Evolutionary conservation across 2,329 filamentous ascomycete species (phyloP), one percentile per base, ranked within the genome.

Genomic region (Aureobasidium sp.): DNA sequence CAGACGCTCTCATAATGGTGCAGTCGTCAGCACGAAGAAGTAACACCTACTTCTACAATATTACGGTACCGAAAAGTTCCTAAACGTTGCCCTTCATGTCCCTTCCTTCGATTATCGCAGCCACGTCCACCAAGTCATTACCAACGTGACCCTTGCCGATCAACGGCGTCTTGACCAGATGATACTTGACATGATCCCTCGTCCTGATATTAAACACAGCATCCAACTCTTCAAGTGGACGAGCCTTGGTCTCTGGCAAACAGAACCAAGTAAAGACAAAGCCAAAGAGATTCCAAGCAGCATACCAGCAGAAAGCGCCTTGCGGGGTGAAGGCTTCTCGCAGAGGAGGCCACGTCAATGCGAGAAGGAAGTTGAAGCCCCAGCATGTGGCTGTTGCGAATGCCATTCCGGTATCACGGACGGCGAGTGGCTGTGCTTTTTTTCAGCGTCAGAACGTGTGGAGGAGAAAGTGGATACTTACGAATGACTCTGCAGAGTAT

Each of bases 261-360:
- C 79, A 79, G 41, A 69, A 66, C 45, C 80, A 63, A 71, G 77
- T 65, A 69, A 75, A 73, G 65, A 78, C 71, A 70, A 82, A 60
- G 17, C 80, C 81, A 49, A 84, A 76, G 22, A 83, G 65, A 68
- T 83, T 84, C 75, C 81, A 82, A 0, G 73, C 79, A 0, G 81
- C 82, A 68, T 85, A 85, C 77, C 81, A 84, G 11, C 77, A 77
- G 65, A 84, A 83, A 0, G 77, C 81, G 5, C 81, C 81, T 48
- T 80, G 78, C 0, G 74, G 70, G 0, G 73, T 78, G 62, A 82
- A 81, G 0, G 78, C 76, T 0, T 71, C 70, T 5, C 76, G 71
- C 4, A 83, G 68, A 0, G 76, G 75, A 0, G 79, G 80, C 79
- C 80, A 84, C 1, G n/a, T 75, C 75, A 8, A 79, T 78, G 70